Evolutionary conservation across 1,139 yeast genomes (phyloP).

Genomic region (Taphrina populina): DNA sequence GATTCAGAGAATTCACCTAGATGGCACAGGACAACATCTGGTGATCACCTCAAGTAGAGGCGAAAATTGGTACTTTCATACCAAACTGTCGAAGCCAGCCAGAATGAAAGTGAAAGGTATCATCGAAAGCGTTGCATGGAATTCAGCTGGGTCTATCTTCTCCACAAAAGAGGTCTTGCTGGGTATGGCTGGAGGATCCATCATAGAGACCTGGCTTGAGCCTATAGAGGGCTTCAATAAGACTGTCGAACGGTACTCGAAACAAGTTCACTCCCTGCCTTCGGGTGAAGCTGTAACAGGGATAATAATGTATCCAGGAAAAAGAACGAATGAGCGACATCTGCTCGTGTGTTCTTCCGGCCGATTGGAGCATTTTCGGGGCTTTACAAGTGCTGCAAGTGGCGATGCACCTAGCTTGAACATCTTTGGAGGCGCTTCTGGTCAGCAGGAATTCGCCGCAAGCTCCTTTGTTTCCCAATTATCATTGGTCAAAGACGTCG

Average conservation of each 20-base stretch:
- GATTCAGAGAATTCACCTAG: constrained; percentile 50
- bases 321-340: not conserved
- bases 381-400: not conserved
- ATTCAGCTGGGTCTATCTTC: constrained; percentile 6
- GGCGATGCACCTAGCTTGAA: constrained; percentile 7
- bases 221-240: constrained; percentile 26
- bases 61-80: constrained; percentile 52
- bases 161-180: constrained; percentile 18
- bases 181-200: constrained; percentile 10
- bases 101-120: constrained; percentile 50
- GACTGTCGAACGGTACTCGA: constrained; percentile 19
- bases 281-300: constrained; percentile 10
- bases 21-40: constrained; percentile 55
- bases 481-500: constrained; percentile 5
- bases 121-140: constrained; percentile 24
- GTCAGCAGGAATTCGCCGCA: constrained; percentile 11
- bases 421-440: not conserved
- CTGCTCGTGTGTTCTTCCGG: constrained; percentile 1
- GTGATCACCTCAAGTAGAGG: constrained; percentile 51
- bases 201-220: constrained; percentile 22
- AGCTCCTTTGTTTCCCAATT: not conserved
- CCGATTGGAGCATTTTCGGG: constrained; percentile 6
- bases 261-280: constrained; percentile 9
- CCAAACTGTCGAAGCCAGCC: constrained; percentile 47
- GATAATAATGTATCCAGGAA: not conserved